Conservation (phyloP, 345 rosid species). For the Excoecaria agallocha region DNA sequence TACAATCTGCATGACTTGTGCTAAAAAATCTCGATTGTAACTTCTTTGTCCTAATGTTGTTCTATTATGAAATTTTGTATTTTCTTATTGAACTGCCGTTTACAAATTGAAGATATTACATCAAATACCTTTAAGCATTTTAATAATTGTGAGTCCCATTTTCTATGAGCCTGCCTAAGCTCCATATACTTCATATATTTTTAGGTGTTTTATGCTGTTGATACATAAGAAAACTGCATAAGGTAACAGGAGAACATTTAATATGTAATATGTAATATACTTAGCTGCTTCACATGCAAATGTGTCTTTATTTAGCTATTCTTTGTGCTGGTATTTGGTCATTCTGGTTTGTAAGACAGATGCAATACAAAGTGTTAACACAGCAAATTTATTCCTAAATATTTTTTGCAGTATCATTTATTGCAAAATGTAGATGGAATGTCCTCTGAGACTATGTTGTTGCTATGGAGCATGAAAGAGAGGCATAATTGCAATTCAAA, state of each 20-base stretch:
- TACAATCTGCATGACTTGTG: neutral
- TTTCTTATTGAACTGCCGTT: neutral
- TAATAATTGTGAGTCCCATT: neutral
- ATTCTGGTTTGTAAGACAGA: neutral
- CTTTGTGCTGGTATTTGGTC: neutral
- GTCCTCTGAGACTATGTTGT: slow-evolving; percentile 74
- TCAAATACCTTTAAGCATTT: neutral
- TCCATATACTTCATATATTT: neutral
- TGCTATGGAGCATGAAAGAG: slow-evolving; percentile 97
- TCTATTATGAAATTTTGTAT: neutral
- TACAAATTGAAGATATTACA: neutral
- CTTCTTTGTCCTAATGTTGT: neutral
- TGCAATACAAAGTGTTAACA: neutral
- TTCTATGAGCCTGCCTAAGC: neutral
- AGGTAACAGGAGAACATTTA: neutral
- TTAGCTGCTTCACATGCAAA: neutral
- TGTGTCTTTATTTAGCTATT: neutral
- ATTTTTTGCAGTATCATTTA: slow-evolving; percentile 54
- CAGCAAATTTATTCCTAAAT: slow-evolving; percentile 16
- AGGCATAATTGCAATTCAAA: slow-evolving; percentile 60
- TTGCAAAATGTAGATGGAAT: slow-evolving; percentile 64
- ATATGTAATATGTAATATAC: neutral
- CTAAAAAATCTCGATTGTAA: neutral
- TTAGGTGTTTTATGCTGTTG: neutral
- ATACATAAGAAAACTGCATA: neutral